These are phyloP conservation scores for Imleria badia DNA, from an alignment of 768 basidiomycete species.

Conservation along the genomic window DNA sequence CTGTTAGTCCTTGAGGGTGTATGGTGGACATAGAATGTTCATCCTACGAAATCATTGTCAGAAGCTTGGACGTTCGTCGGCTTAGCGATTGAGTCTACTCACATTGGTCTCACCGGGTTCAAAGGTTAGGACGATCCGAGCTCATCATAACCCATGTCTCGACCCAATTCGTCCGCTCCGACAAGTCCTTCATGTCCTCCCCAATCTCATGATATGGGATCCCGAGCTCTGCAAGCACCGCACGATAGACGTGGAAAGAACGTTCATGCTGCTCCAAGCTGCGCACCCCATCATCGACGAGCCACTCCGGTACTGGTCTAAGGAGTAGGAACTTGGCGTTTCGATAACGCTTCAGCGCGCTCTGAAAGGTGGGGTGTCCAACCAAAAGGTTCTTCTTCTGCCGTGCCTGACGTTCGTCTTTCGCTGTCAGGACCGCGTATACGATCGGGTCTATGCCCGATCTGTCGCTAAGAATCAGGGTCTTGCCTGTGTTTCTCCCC, in stretches of 20 bases:
- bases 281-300: conserved; percentile 63
- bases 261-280: conserved; percentile 48
- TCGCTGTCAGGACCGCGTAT: conserved; percentile 53
- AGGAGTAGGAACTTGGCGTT: conserved; percentile 54
- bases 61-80: not conserved
- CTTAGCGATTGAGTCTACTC: not conserved
- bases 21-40: not conserved
- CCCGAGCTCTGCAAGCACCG: conserved; percentile 39
- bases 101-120: not conserved
- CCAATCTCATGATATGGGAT: conserved; percentile 50
- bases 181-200: conserved; percentile 40
- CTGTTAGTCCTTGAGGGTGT: not conserved
- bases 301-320: conserved; percentile 56
- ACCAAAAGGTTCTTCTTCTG: conserved; percentile 37
- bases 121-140: conserved; percentile 5
- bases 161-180: conserved; percentile 24
- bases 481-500: conserved; percentile 13
- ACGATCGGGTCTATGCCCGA: conserved; percentile 66
- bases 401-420: conserved; percentile 36
- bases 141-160: conserved; percentile 12
- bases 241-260: conserved; percentile 40
- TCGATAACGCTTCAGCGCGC: conserved; percentile 43
- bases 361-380: conserved; percentile 39
- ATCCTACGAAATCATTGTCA: conserved; percentile 4
- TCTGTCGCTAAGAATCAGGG: conserved; percentile 55